Percentiles rank a stretch among this genome's conserved stretches.
Evolutionary conservation across 1,139 yeast species (phyloP).

Genomic region (Dujonia santamariae): DNA sequence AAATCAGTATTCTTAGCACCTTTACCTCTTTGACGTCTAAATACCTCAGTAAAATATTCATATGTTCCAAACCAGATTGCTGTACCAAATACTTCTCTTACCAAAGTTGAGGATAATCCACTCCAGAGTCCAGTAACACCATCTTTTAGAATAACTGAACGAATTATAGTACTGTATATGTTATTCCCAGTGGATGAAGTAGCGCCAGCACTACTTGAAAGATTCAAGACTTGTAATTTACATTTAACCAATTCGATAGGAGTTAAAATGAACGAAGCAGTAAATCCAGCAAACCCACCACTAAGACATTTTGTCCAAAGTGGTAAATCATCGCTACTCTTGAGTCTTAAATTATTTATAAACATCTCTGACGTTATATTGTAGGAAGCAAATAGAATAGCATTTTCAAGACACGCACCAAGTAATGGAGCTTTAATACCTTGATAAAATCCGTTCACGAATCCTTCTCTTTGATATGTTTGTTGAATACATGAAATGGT

Average conservation of each 20-base stretch:
- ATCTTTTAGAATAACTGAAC: slow-evolving; percentile 37
- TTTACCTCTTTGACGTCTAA: slow-evolving; percentile 22
- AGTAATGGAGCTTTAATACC: slow-evolving; percentile 79
- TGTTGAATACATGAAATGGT: slow-evolving; percentile 59
- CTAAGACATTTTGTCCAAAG: slow-evolving; percentile 47
- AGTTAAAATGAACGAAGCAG: slow-evolving; percentile 80
- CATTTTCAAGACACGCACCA: slow-evolving; percentile 88
- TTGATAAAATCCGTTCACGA: slow-evolving; percentile 45
- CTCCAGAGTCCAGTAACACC: slow-evolving; percentile 70
- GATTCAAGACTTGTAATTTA: slow-evolving; percentile 63
- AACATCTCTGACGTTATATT: slow-evolving; percentile 21
- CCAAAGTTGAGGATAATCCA: slow-evolving; percentile 80
- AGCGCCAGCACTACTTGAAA: slow-evolving; percentile 6
- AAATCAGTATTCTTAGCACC: slow-evolving; percentile 31
- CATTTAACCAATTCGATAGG: slow-evolving; percentile 91
- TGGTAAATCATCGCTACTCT: slow-evolving; percentile 25
- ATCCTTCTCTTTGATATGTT: slow-evolving; percentile 67
- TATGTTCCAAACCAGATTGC: slow-evolving; percentile 94
- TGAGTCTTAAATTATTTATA: slow-evolving; percentile 13
- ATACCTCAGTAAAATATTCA: slow-evolving; percentile 49
- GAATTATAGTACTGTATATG: slow-evolving; percentile 33
- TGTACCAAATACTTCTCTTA: slow-evolving; percentile 86
- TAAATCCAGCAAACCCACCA: slow-evolving; percentile 81
- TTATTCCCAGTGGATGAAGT: neutral
- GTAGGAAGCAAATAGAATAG: slow-evolving; percentile 65